These are phyloP conservation scores for Nannochloropsis salina DNA, from an alignment of 108 stramenopile genomes.

Conservation along the genomic window DNA sequence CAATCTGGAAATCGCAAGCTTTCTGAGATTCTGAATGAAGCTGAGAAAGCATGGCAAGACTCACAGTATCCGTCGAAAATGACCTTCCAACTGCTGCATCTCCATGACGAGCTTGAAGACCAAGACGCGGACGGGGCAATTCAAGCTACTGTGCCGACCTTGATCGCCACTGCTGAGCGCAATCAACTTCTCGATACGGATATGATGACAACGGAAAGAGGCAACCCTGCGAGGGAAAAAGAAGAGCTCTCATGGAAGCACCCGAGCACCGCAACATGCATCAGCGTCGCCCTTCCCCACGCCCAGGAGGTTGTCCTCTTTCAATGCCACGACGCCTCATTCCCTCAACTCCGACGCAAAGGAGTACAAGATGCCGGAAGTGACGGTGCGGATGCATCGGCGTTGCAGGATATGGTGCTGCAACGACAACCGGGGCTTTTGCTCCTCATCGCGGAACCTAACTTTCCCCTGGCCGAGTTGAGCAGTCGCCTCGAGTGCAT, in stretches of 20 bases:
- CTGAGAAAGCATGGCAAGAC: not conserved
- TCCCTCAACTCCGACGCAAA: not conserved
- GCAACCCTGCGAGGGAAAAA: not conserved
- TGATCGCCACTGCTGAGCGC: constrained; percentile 3
- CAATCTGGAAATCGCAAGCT: not conserved
- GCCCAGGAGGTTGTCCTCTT: constrained; percentile 12
- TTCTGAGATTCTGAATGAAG: not conserved
- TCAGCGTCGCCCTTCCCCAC: not conserved
- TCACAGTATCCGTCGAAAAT: not conserved
- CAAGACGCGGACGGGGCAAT: not conserved
- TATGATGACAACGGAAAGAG: not conserved
- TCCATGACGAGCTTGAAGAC: not conserved
- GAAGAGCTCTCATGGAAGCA: not conserved
- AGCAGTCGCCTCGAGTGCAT: not conserved
- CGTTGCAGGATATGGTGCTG: not conserved
- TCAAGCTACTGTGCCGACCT: not conserved
- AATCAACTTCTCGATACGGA: not conserved
- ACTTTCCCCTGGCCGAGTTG: not conserved
- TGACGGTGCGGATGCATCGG: not conserved
- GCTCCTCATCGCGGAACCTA: not conserved
- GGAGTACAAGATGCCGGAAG: not conserved
- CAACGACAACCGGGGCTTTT: not conserved
- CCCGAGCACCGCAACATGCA: constrained; percentile 3
- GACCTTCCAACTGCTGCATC: not conserved
- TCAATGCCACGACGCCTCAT: not conserved